Base-by-base conservation (phyloP, 169 alveolate species). In the Theileria orientalis region DNA sequence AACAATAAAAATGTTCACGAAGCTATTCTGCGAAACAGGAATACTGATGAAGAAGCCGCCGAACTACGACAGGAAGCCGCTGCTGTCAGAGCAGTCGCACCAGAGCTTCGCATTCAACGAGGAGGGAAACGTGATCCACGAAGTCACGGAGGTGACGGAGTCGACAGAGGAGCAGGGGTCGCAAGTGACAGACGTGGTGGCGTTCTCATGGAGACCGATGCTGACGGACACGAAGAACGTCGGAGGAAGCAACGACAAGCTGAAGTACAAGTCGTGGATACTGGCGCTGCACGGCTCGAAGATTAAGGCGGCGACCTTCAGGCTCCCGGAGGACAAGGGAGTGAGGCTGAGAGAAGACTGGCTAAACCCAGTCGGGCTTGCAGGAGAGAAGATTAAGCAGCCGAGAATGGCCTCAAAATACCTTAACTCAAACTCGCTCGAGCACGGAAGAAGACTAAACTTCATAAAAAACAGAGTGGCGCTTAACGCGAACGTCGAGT, bases 1-100 rank as follows among this genome's bases (percentile, higher is more conserved):
- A 14, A 72, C 83, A 11, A 60, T 56, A 42, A 73, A 73, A 23
- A 37, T 49, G 67, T 72, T 80, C 52, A 42, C 68, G 1, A 47
- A 40, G 60, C 60, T 72, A 7, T 80, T 72, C 46, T 80, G 88
- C 27, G 88, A 80, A 32, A 42, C 57, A 35, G 88, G 88, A 9
- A 51, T 80, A 13, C 32, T 42, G 27, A 63, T 78, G 32, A 70
- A 70, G 62, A 78, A 61, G 42, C 64, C 76, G 7, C 56, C 37
- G n/a, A 29, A 35, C 37, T 51, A 57, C 44, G 69, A 59, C 7
- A 49, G 25, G 60, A 49, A 32, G 27, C 60, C 60, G n/a, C n/a
- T 49, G 7, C 60, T 49, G 35, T 49, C 60, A 49, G 35, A 49
- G 60, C 29, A 21, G 19, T 29, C 25, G 13, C 40, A 59, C 6